Evolutionary conservation across 306 rosid genomes (phyloP).

Genomic region (Ormosia semicastrata): DNA sequence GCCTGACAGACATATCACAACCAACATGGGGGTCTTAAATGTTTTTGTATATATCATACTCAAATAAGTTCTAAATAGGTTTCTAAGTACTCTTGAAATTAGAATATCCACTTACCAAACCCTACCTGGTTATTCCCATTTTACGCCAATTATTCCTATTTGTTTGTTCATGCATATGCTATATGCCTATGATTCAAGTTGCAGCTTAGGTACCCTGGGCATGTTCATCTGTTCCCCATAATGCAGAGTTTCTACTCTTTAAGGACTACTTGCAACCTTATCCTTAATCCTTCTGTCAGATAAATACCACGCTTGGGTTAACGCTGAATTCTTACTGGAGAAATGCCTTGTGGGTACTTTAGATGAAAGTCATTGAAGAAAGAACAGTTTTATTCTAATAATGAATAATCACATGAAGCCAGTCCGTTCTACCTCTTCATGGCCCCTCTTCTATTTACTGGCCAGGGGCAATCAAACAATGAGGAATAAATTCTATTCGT

Average conservation of each 20-base stretch:
- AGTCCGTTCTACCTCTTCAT: constrained; percentile 18
- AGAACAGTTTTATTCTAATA: neutral
- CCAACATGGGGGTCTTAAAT: neutral
- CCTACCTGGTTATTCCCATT: neutral
- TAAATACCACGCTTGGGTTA: constrained; percentile 96
- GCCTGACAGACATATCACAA: neutral
- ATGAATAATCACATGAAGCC: constrained; percentile 9
- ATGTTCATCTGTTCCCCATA: neutral
- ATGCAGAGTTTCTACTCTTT: constrained; percentile 14
- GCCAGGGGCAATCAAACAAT: neutral
- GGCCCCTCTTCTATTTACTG: constrained; percentile 17
- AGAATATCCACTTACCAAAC: neutral
- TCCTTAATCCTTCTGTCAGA: constrained; percentile 61
- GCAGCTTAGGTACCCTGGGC: neutral
- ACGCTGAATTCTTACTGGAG: constrained; percentile 81
- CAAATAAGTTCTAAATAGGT: neutral
- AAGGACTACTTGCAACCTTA: neutral
- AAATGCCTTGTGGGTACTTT: constrained; percentile 83
- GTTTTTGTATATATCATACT: neutral
- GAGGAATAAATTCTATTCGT: constrained; percentile 24
- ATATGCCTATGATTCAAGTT: constrained; percentile 19
- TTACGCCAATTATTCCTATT: neutral
- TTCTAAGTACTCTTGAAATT: neutral
- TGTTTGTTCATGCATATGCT: neutral
- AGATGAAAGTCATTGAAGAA: constrained; percentile 50